Base-by-base conservation (phyloP, 345 rosid species). In the Garcia nutans region DNA sequence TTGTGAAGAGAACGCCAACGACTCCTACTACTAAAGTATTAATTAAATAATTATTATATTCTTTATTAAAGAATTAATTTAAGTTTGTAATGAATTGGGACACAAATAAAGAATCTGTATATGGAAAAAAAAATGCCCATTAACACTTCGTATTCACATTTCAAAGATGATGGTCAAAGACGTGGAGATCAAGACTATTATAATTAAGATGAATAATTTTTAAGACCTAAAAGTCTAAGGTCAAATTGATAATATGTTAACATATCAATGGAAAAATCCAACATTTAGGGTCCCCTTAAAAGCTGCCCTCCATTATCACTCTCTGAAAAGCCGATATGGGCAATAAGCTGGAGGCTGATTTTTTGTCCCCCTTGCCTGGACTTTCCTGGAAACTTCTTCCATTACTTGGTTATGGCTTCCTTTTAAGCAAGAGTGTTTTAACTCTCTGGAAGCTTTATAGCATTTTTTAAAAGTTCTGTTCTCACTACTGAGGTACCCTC, bases 351-450 rank as follows among this genome's bases (percentile, higher is more conserved):
- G 63, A 70, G 77, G 77, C 77, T 52, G 37, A 11, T 13, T 28
- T 67, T 67, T 52, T 33, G 60, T 10, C 72, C 28, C 4, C 19
- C 65, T 20, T 12, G 2, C 5, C 41, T 23, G 0, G 11, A 20
- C 67, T 11, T 66, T 75, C 72, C 72, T 1, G 3, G 78, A 75
- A 75, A 12, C 57, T 67, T 57, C 78, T 58, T n/a, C 16, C 22
- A 23, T 41, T 3, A 0, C 42, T 23, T 26, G 8, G 10, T 12
- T 5, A n/a, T 74, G 24, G 26, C 23, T 16, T 5, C 24, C 33
- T 45, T 65, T 75, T 75, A 75, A 65, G 55, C 65, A 65, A 52
- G 49, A 19, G 47, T 31, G 16, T 52, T 1, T 44, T 13, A 13
- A 26, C 3, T 2, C 31, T 22, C 31, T 57, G 1, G 3, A 23